Evolutionary conservation across 345 rosid genomes (phyloP).

Genomic region (Dimocarpus longan): DNA sequence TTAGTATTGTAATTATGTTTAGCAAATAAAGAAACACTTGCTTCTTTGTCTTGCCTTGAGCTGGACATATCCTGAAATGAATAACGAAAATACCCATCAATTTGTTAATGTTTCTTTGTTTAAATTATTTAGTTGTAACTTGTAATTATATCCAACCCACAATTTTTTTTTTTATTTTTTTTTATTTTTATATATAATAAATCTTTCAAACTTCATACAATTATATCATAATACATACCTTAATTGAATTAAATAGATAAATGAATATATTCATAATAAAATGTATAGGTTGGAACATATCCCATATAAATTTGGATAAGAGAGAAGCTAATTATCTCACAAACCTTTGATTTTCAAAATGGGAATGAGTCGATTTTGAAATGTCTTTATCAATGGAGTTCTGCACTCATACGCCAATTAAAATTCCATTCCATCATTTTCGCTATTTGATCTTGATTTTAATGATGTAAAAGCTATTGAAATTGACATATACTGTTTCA

Average conservation of each 20-base stretch:
- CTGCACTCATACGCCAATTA: slow-evolving; percentile 31
- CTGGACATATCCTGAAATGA: no score
- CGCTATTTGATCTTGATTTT: slow-evolving; percentile 2
- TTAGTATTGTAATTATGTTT: no score
- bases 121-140: background rate
- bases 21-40: no score
- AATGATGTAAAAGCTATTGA: background rate
- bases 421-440: slow-evolving; percentile 12
- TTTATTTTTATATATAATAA: no score
- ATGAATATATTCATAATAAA: no score
- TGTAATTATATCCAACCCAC: background rate
- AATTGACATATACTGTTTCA: background rate
- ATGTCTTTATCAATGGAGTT: slow-evolving; percentile 30
- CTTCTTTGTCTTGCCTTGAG: no score
- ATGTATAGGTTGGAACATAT: background rate
- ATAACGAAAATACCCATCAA: no score
- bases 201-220: no score
- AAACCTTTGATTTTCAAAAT: slow-evolving; percentile 2
- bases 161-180: no score
- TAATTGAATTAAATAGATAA: no score
- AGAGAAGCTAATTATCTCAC: slow-evolving; percentile 7
- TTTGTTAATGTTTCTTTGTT: no score
- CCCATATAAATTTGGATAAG: background rate
- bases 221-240: no score
- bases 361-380: background rate